These are phyloP conservation scores for Dalbergia cultrata DNA, from an alignment of 306 rosid species.

Conservation along the genomic window DNA sequence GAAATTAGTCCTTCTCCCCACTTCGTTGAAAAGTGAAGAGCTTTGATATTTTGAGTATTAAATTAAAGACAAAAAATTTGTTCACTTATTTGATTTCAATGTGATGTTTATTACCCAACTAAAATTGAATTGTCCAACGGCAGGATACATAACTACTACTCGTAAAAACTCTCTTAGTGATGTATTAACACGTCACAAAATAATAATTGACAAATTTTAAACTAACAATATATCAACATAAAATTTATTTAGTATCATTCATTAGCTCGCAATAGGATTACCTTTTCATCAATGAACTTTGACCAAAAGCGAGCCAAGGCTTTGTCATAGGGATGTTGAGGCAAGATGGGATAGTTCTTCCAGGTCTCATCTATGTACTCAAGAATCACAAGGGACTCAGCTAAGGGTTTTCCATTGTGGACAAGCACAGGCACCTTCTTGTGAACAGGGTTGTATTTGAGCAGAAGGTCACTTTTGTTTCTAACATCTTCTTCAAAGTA, in stretches of 20 bases:
- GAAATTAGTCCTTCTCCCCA: too few relatives aligned
- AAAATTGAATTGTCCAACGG: too few relatives aligned
- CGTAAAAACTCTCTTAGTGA: too few relatives aligned
- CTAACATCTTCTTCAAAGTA: constrained; percentile 54
- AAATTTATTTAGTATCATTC: background rate
- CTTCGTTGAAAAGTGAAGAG: too few relatives aligned
- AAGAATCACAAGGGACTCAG: constrained; percentile 65
- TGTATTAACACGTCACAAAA: too few relatives aligned
- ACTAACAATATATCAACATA: background rate
- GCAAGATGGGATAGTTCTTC: constrained; percentile 45
- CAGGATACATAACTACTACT: too few relatives aligned
- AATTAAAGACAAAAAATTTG: too few relatives aligned
- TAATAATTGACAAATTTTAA: too few relatives aligned
- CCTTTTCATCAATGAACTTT: constrained; percentile 49
- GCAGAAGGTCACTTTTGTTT: constrained; percentile 60
- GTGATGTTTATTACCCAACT: too few relatives aligned
- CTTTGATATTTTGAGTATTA: too few relatives aligned
- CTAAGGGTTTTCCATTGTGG: constrained; percentile 56
- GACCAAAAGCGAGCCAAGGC: constrained; percentile 51
- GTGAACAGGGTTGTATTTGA: constrained; percentile 63
- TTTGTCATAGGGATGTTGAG: constrained; percentile 33
- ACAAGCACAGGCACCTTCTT: constrained; percentile 69
- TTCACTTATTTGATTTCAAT: too few relatives aligned
- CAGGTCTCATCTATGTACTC: constrained; percentile 70
- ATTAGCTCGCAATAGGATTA: background rate